Percentiles rank a stretch among this genome's conserved stretches.
phyloP scores from a whole-genome alignment of 345 rosid genomes.

The Populus davidiana region DNA sequence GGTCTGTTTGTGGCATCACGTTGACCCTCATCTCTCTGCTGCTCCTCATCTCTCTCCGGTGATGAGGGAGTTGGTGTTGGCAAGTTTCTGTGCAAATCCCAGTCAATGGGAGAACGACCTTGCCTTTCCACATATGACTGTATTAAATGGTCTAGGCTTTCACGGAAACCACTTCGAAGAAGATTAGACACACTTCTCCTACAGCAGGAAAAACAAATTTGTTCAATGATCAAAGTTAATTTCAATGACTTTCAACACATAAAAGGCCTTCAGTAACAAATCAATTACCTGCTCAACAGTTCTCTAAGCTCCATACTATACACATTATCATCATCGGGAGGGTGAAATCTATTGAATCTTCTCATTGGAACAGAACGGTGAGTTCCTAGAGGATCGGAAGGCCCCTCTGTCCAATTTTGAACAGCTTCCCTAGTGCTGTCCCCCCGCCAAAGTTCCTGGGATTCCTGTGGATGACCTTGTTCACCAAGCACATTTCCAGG shows the following conservation, averaged over 20 bases:
- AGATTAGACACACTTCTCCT: constrained; percentile 99
- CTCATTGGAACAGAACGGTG: constrained; percentile 61
- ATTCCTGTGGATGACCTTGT: constrained; percentile 40
- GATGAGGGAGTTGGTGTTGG: constrained; percentile 58
- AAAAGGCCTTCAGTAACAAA: neutral
- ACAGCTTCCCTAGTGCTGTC: constrained; percentile 49
- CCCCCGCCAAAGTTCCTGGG: constrained; percentile 57
- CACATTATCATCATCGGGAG: constrained; percentile 90
- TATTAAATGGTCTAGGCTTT: constrained; percentile 92
- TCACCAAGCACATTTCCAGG: constrained; percentile 45
- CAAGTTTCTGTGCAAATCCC: constrained; percentile 87
- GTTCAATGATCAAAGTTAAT: constrained; percentile 8
- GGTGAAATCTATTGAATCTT: constrained; percentile 87
- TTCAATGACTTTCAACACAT: neutral
- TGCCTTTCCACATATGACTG: constrained; percentile 93
- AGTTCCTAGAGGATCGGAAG: constrained; percentile 57
- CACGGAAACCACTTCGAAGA: constrained; percentile 97
- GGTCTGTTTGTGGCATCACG: constrained; percentile 52
- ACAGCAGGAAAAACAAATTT: constrained; percentile 20
- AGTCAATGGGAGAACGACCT: constrained; percentile 78
- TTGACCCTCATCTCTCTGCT: constrained; percentile 59
- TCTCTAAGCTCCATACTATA: constrained; percentile 97
- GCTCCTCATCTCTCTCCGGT: constrained; percentile 62
- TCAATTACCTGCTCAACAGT: constrained; percentile 81
- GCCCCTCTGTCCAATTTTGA: constrained; percentile 60